These are phyloP conservation scores for Russula compacta DNA, from an alignment of 768 basidiomycete species.

Conservation along the genomic window DNA sequence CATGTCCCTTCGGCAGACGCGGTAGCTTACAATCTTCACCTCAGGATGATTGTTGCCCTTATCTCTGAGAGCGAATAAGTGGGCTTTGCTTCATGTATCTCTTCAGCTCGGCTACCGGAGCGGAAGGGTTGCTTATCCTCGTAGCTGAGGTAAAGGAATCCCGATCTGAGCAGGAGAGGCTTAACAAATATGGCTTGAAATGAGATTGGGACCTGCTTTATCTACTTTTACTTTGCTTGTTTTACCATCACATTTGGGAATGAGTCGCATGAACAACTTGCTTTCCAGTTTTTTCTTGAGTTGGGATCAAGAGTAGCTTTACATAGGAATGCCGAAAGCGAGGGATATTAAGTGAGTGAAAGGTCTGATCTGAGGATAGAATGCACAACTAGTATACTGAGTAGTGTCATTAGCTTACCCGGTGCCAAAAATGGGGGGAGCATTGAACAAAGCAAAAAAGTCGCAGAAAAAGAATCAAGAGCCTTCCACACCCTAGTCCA, in stretches of 20 bases:
- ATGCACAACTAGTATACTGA: conserved; percentile 4
- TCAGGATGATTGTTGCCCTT: conserved; percentile 45
- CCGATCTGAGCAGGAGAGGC: conserved; percentile 1
- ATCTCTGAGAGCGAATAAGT: conserved; percentile 36
- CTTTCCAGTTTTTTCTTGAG: conserved; percentile 3
- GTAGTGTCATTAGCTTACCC: conserved; percentile 1
- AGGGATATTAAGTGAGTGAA: not conserved
- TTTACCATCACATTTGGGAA: conserved; percentile 17
- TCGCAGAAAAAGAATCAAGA: not conserved
- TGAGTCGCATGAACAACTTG: conserved; percentile 6
- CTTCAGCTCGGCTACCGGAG: not conserved
- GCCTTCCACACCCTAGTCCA: conserved; percentile 2
- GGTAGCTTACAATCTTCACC: not conserved
- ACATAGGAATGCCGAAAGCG: not conserved
- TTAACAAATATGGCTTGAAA: conserved; percentile 1
- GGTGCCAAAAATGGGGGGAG: not conserved
- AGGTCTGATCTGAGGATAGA: not conserved
- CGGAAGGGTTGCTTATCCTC: not conserved
- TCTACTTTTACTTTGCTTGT: conserved; percentile 21
- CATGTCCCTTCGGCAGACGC: not conserved
- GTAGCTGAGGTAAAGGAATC: conserved; percentile 1
- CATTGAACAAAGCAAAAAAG: not conserved
- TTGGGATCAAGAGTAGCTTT: not conserved
- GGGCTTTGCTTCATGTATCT: not conserved
- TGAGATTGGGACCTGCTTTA: conserved; percentile 14